These are phyloP conservation scores for Lactifluus subvellereus DNA, from an alignment of 768 basidiomycete genomes.

Conservation along the genomic window DNA sequence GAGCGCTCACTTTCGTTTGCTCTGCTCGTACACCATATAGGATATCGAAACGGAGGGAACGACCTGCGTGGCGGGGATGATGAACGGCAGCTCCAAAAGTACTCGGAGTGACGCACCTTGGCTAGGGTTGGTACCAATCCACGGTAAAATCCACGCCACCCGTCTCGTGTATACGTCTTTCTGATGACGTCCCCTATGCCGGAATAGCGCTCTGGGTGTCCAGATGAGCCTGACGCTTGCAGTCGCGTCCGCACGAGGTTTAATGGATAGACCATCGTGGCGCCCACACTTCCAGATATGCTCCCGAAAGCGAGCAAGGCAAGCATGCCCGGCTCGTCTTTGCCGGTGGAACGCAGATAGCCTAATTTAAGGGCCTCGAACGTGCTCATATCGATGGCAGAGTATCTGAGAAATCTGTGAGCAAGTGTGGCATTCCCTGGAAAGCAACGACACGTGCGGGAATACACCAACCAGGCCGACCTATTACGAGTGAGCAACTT, in stretches of 20 bases:
- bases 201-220: constrained; percentile 86
- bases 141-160: constrained; percentile 92
- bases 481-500: constrained; percentile 38
- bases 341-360: constrained; percentile 79
- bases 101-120: constrained; percentile 48
- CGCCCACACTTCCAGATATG: constrained; percentile 88
- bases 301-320: constrained; percentile 88
- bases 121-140: constrained; percentile 89
- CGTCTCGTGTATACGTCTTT: constrained; percentile 78
- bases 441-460: constrained; percentile 52
- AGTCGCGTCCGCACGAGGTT: constrained; percentile 90
- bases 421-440: constrained; percentile 11
- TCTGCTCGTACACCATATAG: constrained; percentile 89
- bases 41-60: constrained; percentile 96
- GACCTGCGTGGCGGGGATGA: constrained; percentile 46
- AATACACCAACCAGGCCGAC: constrained; percentile 95
- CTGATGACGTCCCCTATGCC: constrained; percentile 81
- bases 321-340: constrained; percentile 85
- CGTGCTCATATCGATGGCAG: constrained; percentile 96
- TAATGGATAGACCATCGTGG: constrained; percentile 87
- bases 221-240: constrained; percentile 93
- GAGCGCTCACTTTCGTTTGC: constrained; percentile 61
- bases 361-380: constrained; percentile 93
- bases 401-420: constrained; percentile 46
- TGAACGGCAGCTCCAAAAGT: not conserved